Conservation (phyloP, 2,329 filamentous ascomycete genomes). For the Trichocomaceae sp. region DNA sequence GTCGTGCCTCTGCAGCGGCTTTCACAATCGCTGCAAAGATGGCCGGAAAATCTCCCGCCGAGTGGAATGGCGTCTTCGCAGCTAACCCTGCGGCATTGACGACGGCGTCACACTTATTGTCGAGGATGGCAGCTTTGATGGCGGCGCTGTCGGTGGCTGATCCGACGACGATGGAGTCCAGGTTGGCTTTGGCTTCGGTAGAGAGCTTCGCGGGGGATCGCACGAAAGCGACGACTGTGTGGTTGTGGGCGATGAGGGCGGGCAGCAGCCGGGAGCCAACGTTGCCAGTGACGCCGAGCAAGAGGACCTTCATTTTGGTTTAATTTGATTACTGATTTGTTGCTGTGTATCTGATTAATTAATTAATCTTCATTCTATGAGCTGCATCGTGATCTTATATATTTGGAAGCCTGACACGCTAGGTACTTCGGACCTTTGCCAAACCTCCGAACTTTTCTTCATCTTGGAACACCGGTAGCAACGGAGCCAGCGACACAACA, state of each 20-base stretch:
- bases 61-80: slow-evolving; percentile 9
- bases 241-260: slow-evolving; percentile 8
- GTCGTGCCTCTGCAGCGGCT: slow-evolving; percentile 18
- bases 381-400: neutral
- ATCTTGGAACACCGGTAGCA: neutral
- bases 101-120: slow-evolving; percentile 21
- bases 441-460: neutral
- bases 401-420: neutral
- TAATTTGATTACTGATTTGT: too few species aligned
- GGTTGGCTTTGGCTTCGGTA: neutral
- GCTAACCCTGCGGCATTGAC: slow-evolving; percentile 22
- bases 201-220: slow-evolving; percentile 5
- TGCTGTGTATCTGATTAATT: too few species aligned
- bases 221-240: slow-evolving; percentile 3
- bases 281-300: slow-evolving; percentile 9
- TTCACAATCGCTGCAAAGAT: slow-evolving; percentile 20
- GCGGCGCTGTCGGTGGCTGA: slow-evolving; percentile 12
- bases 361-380: neutral
- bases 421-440: neutral
- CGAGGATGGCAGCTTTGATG: slow-evolving; percentile 18
- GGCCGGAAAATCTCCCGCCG: slow-evolving; percentile 14
- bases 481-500: neutral
- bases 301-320: slow-evolving; percentile 9
- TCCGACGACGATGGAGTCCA: slow-evolving; percentile 3
- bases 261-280: slow-evolving; percentile 9